phyloP scores from a whole-genome alignment of 2,329 filamentous ascomycete species.

The Elsinoe australis region DNA sequence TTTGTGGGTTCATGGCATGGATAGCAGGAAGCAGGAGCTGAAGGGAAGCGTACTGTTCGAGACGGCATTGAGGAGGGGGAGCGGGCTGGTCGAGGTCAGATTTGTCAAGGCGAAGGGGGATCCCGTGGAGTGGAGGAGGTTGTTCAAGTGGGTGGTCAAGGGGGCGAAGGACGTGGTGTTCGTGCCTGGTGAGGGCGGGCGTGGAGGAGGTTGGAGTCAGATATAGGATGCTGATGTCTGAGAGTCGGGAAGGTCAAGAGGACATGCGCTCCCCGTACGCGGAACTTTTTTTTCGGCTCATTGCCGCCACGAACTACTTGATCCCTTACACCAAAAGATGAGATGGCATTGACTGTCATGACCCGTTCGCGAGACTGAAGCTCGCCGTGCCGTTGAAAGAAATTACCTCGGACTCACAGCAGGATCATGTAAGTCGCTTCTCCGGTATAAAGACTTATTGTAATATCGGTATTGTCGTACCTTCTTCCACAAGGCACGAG shows the following conservation, averaged over 20 bases:
- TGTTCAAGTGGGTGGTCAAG: constrained; percentile 93
- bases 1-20: constrained; percentile 68
- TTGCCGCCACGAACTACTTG: too few relatives aligned
- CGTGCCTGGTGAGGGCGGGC: constrained; percentile 24
- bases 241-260: not conserved
- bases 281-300: too few relatives aligned
- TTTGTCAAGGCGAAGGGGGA: constrained; percentile 95
- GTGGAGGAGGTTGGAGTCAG: constrained; percentile 13
- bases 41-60: constrained; percentile 71
- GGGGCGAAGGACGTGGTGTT: constrained; percentile 78
- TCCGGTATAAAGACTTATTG: too few relatives aligned
- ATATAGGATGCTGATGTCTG: constrained; percentile 5
- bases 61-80: constrained; percentile 39
- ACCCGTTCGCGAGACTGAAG: too few relatives aligned
- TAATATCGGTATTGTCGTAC: too few relatives aligned
- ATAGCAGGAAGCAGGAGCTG: constrained; percentile 63
- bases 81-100: constrained; percentile 64
- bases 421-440: too few relatives aligned
- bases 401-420: too few relatives aligned
- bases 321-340: too few relatives aligned
- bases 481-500: too few relatives aligned
- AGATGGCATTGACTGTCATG: too few relatives aligned
- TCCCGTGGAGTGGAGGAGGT: constrained; percentile 88
- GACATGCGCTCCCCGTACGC: too few relatives aligned
- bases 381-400: too few relatives aligned